phyloP scores from a whole-genome alignment of 2,329 filamentous ascomycete genomes.

The Pseudophaeomoniella oleicola region DNA sequence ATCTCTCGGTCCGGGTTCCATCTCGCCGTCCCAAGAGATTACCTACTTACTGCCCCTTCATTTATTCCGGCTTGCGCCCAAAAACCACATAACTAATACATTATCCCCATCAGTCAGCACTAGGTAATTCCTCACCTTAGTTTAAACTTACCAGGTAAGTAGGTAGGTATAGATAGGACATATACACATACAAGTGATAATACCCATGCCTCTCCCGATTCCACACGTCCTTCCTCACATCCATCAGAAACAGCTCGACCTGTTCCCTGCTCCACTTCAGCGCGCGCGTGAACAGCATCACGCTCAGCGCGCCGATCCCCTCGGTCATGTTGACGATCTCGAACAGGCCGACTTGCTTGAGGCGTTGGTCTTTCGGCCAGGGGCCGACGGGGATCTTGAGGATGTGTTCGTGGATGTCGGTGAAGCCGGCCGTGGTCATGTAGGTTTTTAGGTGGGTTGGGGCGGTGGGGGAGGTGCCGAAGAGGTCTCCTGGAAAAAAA shows the following conservation, averaged over 20 bases:
- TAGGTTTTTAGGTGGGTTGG: slow-evolving; percentile 5
- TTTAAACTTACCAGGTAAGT: no score
- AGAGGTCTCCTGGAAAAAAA: slow-evolving; percentile 14
- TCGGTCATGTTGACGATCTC: slow-evolving; percentile 8
- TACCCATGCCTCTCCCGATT: slow-evolving; percentile 6
- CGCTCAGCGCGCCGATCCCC: slow-evolving; percentile 10
- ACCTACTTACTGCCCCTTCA: no score
- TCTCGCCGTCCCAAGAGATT: no score
- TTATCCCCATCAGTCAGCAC: no score
- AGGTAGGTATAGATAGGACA: no score
- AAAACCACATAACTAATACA: no score
- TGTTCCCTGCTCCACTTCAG: slow-evolving; percentile 12
- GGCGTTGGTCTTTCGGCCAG: slow-evolving; percentile 15
- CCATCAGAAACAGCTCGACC: slow-evolving; percentile 9
- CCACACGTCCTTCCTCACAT: slow-evolving; percentile 6
- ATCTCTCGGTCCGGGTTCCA: no score
- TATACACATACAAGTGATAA: slow-evolving; percentile 5
- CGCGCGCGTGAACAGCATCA: slow-evolving; percentile 11
- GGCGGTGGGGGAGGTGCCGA: slow-evolving; percentile 10
- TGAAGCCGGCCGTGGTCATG: slow-evolving; percentile 13
- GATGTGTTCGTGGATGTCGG: slow-evolving; percentile 10
- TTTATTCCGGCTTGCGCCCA: no score
- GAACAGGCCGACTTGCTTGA: slow-evolving; percentile 13
- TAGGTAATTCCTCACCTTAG: no score
- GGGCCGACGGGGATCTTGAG: slow-evolving; percentile 14